These are phyloP conservation scores for Annona squamosa DNA, from an alignment of 164 flowering plant genomes.

Conservation along the genomic window DNA sequence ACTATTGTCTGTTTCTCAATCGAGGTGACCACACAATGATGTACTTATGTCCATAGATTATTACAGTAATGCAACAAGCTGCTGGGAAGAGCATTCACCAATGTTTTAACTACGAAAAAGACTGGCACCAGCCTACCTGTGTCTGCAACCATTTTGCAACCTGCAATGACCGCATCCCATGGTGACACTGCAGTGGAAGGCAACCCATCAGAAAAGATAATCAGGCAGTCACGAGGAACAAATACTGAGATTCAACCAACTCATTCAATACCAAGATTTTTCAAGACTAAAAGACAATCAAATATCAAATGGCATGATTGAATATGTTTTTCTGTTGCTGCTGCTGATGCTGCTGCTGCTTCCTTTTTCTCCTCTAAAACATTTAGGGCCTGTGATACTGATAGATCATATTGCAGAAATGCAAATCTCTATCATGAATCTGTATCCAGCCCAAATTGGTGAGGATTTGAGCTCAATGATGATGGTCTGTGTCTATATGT, in stretches of 20 bases:
- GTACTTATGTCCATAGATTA: too few relatives aligned
- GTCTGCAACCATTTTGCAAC: conserved; percentile 88
- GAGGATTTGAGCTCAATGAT: background rate
- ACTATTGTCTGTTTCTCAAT: too few relatives aligned
- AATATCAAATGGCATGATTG: background rate
- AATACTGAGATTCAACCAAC: background rate
- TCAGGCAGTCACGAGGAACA: background rate
- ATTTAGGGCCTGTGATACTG: background rate
- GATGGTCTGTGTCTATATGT: background rate
- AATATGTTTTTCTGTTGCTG: background rate
- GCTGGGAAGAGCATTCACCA: background rate
- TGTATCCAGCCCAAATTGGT: background rate
- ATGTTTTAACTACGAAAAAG: background rate
- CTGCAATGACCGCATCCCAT: conserved; percentile 81
- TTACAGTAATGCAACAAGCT: too few relatives aligned
- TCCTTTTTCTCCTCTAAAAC: too few relatives aligned
- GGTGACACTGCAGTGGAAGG: conserved; percentile 66
- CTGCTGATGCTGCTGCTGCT: too few relatives aligned
- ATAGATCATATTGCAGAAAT: background rate
- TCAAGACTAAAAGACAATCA: background rate
- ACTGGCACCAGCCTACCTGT: conserved; percentile 38
- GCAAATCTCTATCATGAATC: background rate
- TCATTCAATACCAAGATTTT: too few relatives aligned
- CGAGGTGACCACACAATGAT: too few relatives aligned
- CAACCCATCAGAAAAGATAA: background rate